Conservation (phyloP, 1,284 basidiomycete species). For the Stygiomarasmius scandens region DNA sequence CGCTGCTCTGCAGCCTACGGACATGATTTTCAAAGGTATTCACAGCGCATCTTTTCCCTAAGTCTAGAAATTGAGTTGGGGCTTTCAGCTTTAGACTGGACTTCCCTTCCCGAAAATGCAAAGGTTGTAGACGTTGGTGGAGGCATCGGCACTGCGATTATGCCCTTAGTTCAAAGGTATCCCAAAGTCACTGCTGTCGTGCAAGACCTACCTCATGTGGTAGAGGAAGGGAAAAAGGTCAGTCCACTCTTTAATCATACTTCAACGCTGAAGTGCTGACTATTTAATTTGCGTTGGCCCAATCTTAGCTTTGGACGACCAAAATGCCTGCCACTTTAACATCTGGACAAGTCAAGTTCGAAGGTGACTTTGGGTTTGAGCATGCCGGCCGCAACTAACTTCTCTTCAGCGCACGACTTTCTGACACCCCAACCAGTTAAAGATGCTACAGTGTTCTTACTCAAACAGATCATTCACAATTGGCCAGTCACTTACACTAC, state of each 20-base stretch:
- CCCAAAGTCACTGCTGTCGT: constrained; percentile 36
- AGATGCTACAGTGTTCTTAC: constrained; percentile 34
- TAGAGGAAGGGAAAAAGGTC: constrained; percentile 34
- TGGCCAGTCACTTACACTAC: constrained; percentile 34
- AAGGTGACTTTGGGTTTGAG: too few species aligned
- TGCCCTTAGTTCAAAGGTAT: constrained; percentile 29
- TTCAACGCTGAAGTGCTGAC: too few species aligned
- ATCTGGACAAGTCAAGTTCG: constrained; percentile 27
- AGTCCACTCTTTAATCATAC: not conserved
- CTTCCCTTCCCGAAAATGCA: constrained; percentile 27
- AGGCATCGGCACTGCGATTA: constrained; percentile 37
- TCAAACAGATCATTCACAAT: constrained; percentile 37
- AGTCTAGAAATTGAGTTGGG: not conserved
- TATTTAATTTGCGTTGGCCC: not conserved
- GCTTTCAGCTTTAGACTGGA: constrained; percentile 36
- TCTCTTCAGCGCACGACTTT: constrained; percentile 37
- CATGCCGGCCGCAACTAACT: too few species aligned
- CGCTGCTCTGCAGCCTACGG: constrained; percentile 25
- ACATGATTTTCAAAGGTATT: constrained; percentile 34
- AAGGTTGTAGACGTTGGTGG: constrained; percentile 47
- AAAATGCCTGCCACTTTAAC: constrained; percentile 28
- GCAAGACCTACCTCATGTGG: constrained; percentile 37
- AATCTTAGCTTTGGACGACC: constrained; percentile 25
- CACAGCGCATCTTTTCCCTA: not conserved
- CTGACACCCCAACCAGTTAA: constrained; percentile 32